Evolutionary conservation across 805 yeast species (phyloP), one percentile per base, ranked within the genome.

Genomic region (Candida awuae): DNA sequence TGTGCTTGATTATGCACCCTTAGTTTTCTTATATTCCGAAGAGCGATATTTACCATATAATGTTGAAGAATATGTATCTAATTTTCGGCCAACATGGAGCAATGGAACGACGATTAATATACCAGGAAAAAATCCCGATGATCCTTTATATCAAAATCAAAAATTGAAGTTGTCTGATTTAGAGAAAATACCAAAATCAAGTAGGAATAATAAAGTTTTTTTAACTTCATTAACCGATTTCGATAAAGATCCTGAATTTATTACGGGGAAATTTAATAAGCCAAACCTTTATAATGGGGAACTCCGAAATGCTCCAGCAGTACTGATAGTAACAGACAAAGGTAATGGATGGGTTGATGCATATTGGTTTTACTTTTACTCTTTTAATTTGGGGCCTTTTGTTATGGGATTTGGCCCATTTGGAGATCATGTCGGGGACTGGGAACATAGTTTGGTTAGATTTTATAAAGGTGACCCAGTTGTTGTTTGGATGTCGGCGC

Each of bases 321-420:
- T 80, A 0, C 59, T 88, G 22, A 70, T 90, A 18, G 88, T 85
- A 1, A 88, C 84, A 1, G 97, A 90, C 54, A 88, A 87, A 56
- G 96, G 95, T 2, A 82, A 86, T 49, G 95, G 95, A 3, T 80
- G 92, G 85, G 83, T 88, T 0, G 98, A 90, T 57, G 85, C 97
- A 0, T 90, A 75, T 56, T 90, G 97, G 97, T 92, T 90, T 58
- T 88, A 85, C 55, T 90, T 90, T 55, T 90, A 92, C 56, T 81
- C 95, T 2, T 90, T 90, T 66, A 90, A 90, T 56, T 66, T 84
- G 47, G 98, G 98, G 0, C 97, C 98, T 0, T 90, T 80, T 62
- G 97, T 90, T 8, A 87, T 90, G 97, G 97, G 97, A 3, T 73
- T 75, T 27, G 98, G 98, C 0, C 98, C 98, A 0, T 92, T 82